These are phyloP conservation scores for Kwoniella botswanensis DNA, from an alignment of 768 basidiomycete genomes.

Conservation along the genomic window DNA sequence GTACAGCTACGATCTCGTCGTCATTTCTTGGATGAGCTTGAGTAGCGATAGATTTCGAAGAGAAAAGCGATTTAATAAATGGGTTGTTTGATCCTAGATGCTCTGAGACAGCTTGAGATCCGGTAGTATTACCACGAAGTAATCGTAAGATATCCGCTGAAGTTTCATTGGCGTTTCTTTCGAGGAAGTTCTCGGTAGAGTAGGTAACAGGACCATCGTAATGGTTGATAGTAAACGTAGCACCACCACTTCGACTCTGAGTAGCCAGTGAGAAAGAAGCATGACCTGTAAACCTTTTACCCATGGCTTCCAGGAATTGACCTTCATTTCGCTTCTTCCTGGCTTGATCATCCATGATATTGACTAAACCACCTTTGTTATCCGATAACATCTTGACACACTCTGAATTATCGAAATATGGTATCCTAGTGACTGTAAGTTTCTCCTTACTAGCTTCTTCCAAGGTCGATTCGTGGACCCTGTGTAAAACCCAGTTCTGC, in stretches of 20 bases:
- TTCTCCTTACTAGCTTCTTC: slow-evolving; percentile 84
- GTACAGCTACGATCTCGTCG: slow-evolving; percentile 92
- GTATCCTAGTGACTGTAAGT: slow-evolving; percentile 64
- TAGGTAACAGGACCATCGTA: slow-evolving; percentile 91
- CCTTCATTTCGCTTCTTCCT: slow-evolving; percentile 88
- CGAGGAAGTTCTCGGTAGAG: slow-evolving; percentile 85
- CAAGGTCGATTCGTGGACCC: slow-evolving; percentile 78
- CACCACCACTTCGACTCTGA: slow-evolving; percentile 75
- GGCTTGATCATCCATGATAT: slow-evolving; percentile 98
- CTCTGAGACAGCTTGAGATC: slow-evolving; percentile 59
- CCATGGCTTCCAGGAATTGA: slow-evolving; percentile 92
- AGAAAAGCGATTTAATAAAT: slow-evolving; percentile 89
- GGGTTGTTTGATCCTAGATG: slow-evolving; percentile 82
- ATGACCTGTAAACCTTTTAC: slow-evolving; percentile 93
- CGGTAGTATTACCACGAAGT: slow-evolving; percentile 67
- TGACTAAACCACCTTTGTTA: slow-evolving; percentile 85
- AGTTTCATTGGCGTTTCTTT: slow-evolving; percentile 83
- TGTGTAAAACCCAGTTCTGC: slow-evolving; percentile 78
- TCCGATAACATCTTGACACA: slow-evolving; percentile 85
- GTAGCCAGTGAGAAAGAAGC: slow-evolving; percentile 83
- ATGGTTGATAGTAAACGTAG: slow-evolving; percentile 89
- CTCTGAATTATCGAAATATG: slow-evolving; percentile 90
- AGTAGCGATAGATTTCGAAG: slow-evolving; percentile 84
- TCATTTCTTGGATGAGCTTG: slow-evolving; percentile 90
- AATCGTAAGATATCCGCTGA: slow-evolving; percentile 93